These are phyloP conservation scores for Xylariomycetidae sp. DNA, from an alignment of 2,329 filamentous ascomycete species.

Conservation along the genomic window DNA sequence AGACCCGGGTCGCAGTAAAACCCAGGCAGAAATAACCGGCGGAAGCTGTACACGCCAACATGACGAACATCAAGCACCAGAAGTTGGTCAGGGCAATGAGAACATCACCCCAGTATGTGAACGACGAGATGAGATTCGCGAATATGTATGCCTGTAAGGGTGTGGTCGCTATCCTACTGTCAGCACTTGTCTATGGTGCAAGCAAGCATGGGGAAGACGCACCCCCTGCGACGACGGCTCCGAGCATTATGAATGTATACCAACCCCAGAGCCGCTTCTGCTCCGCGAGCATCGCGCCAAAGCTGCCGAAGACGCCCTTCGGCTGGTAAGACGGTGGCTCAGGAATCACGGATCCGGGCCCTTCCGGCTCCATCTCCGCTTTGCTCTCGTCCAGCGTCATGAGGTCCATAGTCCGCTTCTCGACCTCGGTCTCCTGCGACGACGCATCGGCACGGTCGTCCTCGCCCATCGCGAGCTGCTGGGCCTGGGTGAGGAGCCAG, in stretches of 20 bases:
- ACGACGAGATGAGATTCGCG: slow-evolving; percentile 42
- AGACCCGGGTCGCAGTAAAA: slow-evolving; percentile 40
- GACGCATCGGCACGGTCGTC: slow-evolving; percentile 29
- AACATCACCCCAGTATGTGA: slow-evolving; percentile 19
- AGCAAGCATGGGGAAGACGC: slow-evolving; percentile 5
- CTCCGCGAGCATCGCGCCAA: slow-evolving; percentile 22
- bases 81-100: slow-evolving; percentile 38
- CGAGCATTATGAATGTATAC: slow-evolving; percentile 24
- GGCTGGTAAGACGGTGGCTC: slow-evolving; percentile 11
- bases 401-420: slow-evolving; percentile 34
- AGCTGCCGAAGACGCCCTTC: slow-evolving; percentile 21
- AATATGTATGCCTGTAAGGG: slow-evolving; percentile 54
- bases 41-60: slow-evolving; percentile 49
- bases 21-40: slow-evolving; percentile 50
- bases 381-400: slow-evolving; percentile 39
- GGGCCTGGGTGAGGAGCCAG: slow-evolving; percentile 59
- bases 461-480: slow-evolving; percentile 49
- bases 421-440: slow-evolving; percentile 24
- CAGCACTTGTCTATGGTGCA: slow-evolving; percentile 4
- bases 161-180: slow-evolving; percentile 29
- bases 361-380: slow-evolving; percentile 12
- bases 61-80: slow-evolving; percentile 63
- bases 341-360: slow-evolving; percentile 6
- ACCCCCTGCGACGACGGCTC: slow-evolving; percentile 31
- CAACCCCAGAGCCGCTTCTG: slow-evolving; percentile 23